Evolutionary conservation across 352 stramenopile genomes (phyloP).

Genomic region (Stramenopiles sp.): DNA sequence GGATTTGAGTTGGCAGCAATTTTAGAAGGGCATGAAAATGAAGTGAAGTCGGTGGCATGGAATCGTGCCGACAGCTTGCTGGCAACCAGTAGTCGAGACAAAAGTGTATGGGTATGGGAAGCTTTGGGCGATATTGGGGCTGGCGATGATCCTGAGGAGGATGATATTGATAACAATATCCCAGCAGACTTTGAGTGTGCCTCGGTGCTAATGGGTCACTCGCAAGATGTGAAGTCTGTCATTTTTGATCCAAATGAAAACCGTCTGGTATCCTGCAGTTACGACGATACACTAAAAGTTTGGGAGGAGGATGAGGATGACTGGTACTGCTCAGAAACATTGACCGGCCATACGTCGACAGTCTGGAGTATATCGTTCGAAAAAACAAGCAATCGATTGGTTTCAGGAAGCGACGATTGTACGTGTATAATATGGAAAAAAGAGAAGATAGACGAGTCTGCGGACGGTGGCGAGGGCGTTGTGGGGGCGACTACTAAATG

Average conservation of each 20-base stretch:
- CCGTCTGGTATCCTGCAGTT: constrained; percentile 50
- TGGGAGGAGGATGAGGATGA: constrained; percentile 87
- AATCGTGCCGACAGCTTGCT: constrained; percentile 71
- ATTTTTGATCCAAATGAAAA: constrained; percentile 65
- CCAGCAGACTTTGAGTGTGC: constrained; percentile 92
- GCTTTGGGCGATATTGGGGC: constrained; percentile 15
- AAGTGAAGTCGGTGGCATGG: constrained; percentile 90
- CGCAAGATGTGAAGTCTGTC: constrained; percentile 87
- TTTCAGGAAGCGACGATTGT: constrained; percentile 70
- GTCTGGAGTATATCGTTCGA: constrained; percentile 74
- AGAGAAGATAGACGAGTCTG: constrained; percentile 34
- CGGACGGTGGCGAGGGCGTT: background rate
- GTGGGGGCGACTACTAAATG: constrained; percentile 40
- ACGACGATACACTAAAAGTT: constrained; percentile 84
- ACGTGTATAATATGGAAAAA: constrained; percentile 72
- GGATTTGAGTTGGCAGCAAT: constrained; percentile 79
- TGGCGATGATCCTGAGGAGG: background rate
- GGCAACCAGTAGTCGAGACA: constrained; percentile 92
- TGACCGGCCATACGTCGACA: constrained; percentile 72
- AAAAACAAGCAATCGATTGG: constrained; percentile 45
- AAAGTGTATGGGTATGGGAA: constrained; percentile 97
- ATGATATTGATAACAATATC: constrained; percentile 28
- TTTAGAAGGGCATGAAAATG: constrained; percentile 92
- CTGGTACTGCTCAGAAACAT: constrained; percentile 81
- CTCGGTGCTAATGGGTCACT: constrained; percentile 81